These are phyloP conservation scores for Galeopsis tetrahit DNA, from an alignment of 257 asterid species.

Conservation along the genomic window DNA sequence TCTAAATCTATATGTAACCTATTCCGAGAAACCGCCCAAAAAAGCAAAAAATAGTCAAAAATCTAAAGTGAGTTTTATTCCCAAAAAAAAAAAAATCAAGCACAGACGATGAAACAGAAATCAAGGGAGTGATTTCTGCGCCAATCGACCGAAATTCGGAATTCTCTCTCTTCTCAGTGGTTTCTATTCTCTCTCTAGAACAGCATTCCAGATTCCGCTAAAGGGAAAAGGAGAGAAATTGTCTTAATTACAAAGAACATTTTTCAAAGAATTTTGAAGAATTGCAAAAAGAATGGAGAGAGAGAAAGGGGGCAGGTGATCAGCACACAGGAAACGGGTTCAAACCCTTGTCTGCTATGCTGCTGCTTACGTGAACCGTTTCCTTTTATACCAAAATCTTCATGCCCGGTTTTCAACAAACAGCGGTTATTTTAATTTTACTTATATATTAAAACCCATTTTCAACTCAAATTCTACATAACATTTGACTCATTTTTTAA, in stretches of 20 bases:
- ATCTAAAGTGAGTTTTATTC: slow-evolving; percentile 34
- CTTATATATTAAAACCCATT: not conserved
- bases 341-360: slow-evolving; percentile 26
- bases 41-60: slow-evolving; percentile 17
- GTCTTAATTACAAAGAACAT: not conserved
- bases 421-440: not conserved
- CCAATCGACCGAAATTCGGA: slow-evolving; percentile 47
- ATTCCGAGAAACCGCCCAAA: not conserved
- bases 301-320: slow-evolving; percentile 46
- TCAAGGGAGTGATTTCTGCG: slow-evolving; percentile 39
- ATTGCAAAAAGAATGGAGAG: not conserved
- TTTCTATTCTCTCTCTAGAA: slow-evolving; percentile 31
- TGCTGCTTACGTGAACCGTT: slow-evolving; percentile 40
- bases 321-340: slow-evolving; percentile 53
- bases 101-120: slow-evolving; percentile 28
- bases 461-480: slow-evolving; percentile 10
- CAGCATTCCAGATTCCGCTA: slow-evolving; percentile 33
- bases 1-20: slow-evolving; percentile 11
- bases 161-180: slow-evolving; percentile 31
- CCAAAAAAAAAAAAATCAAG: not conserved
- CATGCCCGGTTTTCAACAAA: not conserved
- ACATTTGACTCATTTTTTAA: not conserved
- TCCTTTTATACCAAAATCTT: slow-evolving; percentile 7
- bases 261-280: slow-evolving; percentile 27
- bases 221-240: slow-evolving; percentile 26